These are phyloP conservation scores for Drosera spatulata DNA, from an alignment of 179 eudicot genomes.

Conservation along the genomic window DNA sequence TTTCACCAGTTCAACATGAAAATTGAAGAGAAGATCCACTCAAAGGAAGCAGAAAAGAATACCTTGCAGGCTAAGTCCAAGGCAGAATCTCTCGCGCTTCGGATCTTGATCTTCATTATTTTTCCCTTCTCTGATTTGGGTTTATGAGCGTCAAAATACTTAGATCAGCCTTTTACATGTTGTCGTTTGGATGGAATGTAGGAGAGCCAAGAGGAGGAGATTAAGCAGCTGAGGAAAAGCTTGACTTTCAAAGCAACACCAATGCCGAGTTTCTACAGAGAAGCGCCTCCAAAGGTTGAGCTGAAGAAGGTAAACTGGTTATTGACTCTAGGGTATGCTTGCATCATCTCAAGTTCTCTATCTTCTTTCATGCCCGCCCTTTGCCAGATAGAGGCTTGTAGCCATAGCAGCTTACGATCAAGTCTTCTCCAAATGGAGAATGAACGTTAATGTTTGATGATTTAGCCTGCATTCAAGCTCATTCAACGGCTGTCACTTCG, in stretches of 20 bases:
- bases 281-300: conserved; percentile 83
- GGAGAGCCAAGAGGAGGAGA: conserved; percentile 82
- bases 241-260: conserved; percentile 91
- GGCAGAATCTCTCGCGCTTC: conserved; percentile 23
- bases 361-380: background rate
- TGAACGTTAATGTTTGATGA: too few relatives aligned
- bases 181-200: conserved; percentile 10
- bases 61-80: conserved; percentile 66
- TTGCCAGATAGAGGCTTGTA: background rate
- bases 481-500: too few relatives aligned
- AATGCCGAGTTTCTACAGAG: conserved; percentile 88
- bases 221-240: conserved; percentile 77
- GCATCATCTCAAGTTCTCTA: too few relatives aligned
- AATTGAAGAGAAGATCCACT: conserved; percentile 78
- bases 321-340: background rate
- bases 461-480: too few relatives aligned
- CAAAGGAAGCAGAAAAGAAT: conserved; percentile 70
- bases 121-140: background rate
- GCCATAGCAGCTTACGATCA: too few relatives aligned
- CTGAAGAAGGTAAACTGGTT: conserved; percentile 58
- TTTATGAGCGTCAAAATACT: background rate
- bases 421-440: too few relatives aligned
- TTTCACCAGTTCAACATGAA: conserved; percentile 65
- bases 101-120: background rate
- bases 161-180: background rate